Conservation (phyloP, 1,284 basidiomycete species). For the Leccinum angustisporum region DNA sequence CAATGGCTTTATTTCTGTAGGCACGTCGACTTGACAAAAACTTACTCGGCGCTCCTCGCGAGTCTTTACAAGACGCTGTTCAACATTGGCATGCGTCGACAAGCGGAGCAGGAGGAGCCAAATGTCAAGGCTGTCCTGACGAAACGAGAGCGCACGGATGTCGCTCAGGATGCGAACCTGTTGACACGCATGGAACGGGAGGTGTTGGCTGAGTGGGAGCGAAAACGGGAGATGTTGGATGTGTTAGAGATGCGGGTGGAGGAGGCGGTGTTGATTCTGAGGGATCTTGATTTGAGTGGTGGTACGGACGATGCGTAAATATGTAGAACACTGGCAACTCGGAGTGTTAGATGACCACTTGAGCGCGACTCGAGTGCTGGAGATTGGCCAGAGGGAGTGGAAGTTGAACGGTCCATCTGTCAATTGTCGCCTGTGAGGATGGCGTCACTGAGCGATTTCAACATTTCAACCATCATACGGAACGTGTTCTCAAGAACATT, state of each 20-base stretch:
- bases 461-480: too few relatives aligned
- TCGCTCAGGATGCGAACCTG: constrained; percentile 68
- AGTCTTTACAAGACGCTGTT: constrained; percentile 85
- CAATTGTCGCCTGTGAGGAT: too few relatives aligned
- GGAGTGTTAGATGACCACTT: too few relatives aligned
- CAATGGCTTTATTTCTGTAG: constrained; percentile 34
- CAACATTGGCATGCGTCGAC: constrained; percentile 74
- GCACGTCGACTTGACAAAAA: constrained; percentile 83
- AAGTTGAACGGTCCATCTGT: too few relatives aligned
- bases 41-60: constrained; percentile 72
- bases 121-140: constrained; percentile 69
- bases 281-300: constrained; percentile 54
- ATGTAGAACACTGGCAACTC: background rate
- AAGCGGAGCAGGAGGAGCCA: constrained; percentile 67
- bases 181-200: constrained; percentile 74
- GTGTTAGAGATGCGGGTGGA: constrained; percentile 81
- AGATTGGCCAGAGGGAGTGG: too few relatives aligned
- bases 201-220: constrained; percentile 64
- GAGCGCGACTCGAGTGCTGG: rapidly evolving
- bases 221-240: constrained; percentile 67
- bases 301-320: constrained; percentile 24
- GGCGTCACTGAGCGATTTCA: too few relatives aligned
- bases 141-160: constrained; percentile 80
- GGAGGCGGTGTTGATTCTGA: constrained; percentile 80
- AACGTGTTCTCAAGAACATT: too few relatives aligned